Conservation (phyloP, 352 stramenopile species). For the Aphanomyces astaci region DNA sequence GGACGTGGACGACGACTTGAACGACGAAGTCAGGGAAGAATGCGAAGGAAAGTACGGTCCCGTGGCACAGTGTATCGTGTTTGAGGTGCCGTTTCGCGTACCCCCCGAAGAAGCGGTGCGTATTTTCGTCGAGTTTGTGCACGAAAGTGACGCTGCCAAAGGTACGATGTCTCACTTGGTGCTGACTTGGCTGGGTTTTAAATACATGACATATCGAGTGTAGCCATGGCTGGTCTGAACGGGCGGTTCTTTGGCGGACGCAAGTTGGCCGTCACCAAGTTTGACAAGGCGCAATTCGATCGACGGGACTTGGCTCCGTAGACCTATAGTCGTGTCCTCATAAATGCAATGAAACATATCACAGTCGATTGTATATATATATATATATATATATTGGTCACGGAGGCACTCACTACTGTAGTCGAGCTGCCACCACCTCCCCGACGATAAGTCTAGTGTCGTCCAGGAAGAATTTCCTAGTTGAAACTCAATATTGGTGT, state of each 20-base stretch:
- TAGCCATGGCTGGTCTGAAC: constrained; percentile 74
- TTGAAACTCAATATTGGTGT: too few species aligned
- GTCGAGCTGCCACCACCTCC: too few species aligned
- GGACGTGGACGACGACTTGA: constrained; percentile 82
- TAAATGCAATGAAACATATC: too few species aligned
- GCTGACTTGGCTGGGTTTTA: not conserved
- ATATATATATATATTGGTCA: too few species aligned
- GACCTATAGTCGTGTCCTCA: not conserved
- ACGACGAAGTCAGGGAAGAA: constrained; percentile 84
- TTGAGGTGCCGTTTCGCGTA: constrained; percentile 46
- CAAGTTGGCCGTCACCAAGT: constrained; percentile 73
- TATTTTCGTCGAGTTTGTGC: constrained; percentile 85
- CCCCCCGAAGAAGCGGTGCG: constrained; percentile 67
- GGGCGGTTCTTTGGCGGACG: constrained; percentile 85
- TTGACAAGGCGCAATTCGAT: constrained; percentile 73
- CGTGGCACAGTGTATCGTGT: constrained; percentile 68
- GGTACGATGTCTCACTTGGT: constrained; percentile 29
- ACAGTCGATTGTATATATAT: too few species aligned
- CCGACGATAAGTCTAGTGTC: too few species aligned
- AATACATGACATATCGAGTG: too few species aligned
- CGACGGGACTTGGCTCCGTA: constrained; percentile 44
- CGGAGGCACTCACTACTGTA: too few species aligned
- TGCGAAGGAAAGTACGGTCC: constrained; percentile 74
- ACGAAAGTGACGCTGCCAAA: constrained; percentile 61
- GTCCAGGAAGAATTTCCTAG: too few species aligned